These are phyloP conservation scores for Arabis alpina DNA, from an alignment of 345 rosid species.

Conservation along the genomic window DNA sequence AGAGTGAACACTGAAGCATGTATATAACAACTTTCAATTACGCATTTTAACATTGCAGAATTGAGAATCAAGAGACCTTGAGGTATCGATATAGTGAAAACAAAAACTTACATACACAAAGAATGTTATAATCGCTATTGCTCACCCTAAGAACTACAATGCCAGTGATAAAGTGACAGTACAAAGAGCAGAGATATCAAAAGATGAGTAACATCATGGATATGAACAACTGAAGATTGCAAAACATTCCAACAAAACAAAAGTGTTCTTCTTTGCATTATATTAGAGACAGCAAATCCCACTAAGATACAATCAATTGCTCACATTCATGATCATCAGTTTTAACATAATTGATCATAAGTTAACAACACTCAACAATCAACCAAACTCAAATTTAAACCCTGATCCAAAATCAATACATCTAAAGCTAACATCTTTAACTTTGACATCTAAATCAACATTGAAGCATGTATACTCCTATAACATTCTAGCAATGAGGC, in stretches of 20 bases:
- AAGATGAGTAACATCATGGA: conserved; percentile 10
- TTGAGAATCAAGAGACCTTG: background rate
- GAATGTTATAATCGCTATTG: background rate
- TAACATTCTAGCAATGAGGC: too few relatives aligned
- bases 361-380: background rate
- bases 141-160: background rate
- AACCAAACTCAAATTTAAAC: background rate
- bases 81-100: conserved; percentile 16
- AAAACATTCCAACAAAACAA: background rate
- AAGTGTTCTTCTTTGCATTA: background rate
- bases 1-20: background rate
- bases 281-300: background rate
- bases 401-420: background rate
- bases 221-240: conserved; percentile 6
- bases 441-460: too few relatives aligned
- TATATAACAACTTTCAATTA: background rate
- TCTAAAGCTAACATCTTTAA: conserved; percentile 28
- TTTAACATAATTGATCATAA: conserved; percentile 9
- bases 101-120: background rate
- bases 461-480: too few relatives aligned
- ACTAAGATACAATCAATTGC: background rate
- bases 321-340: conserved; percentile 11
- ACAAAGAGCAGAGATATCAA: background rate
- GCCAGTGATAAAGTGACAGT: background rate
- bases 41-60: background rate